Base-by-base conservation (phyloP, 495 filamentous ascomycete genomes). In the Daldinia childiae region DNA sequence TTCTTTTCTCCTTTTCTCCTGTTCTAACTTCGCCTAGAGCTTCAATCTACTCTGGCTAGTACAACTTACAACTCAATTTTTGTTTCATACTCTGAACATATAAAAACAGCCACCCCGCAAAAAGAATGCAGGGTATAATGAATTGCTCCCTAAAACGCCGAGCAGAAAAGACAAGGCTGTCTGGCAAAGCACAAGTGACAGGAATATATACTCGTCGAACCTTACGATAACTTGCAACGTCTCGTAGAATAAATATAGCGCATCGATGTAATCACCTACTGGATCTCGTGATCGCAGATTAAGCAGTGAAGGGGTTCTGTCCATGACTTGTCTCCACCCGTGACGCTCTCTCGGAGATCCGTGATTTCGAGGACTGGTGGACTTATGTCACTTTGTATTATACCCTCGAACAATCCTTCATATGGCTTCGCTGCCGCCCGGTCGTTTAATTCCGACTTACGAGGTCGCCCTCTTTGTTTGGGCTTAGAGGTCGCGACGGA, bases 271-370 rank as follows among this genome's bases (percentile, higher is more conserved):
- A n/a, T 62, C 26, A 4, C 6, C 75, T 68, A 79, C 27, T 81
- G 74, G 43, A 84, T 81, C 21, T 79, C 71, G 12, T 74, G 66
- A 26, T 75, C 74, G 54, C 83, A 85, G 9, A 84, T 72, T 12
- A 84, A 74, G 41, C 83, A 85, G 30, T 74, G 74, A 8, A 84
- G 74, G 0, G 76, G 79, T 56, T 85, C 83, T 3, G 76, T 81
- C 83, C 83, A 85, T 6, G 78, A 74, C 74, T 82, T 85, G 27
- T 80, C 79, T 15, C 83, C 82, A 6, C 79, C 82, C 0, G 65
- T 73, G 11, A 84, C 74, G 7, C 74, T 79, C 43, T 80, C 70
- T 27, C 83, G 77, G 6, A 84, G 74, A 55, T 85, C 83, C 9
- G 70, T 79, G 55, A 85, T 78, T 61, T 84, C 81, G 4, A 84